Base-by-base conservation (phyloP, 2,329 filamentous ascomycete genomes). In the Fusarium phyllophilum region DNA sequence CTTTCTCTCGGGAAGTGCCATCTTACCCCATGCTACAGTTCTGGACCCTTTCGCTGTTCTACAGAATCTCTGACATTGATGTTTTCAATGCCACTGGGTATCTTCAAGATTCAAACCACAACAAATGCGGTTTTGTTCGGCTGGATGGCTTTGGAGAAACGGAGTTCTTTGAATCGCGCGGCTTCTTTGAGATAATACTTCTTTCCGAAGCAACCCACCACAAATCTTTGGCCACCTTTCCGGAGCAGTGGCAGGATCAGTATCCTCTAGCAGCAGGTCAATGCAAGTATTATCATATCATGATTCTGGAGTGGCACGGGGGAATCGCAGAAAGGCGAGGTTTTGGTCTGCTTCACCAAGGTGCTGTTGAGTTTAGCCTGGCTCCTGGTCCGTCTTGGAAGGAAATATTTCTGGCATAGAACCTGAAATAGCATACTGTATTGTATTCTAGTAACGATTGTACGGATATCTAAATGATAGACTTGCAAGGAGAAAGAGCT, bases 81-180 rank as follows among this genome's bases (percentile, higher is more conserved):
- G 22, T 33, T 10, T 49, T 49, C 2, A n/a, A 5, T 5, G 46
- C 8, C 22, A 10, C 0, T 0, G 46, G 29, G 5, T n/a, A 3
- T 2, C 22, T 49, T 33, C 0, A 33, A 33, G 46, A 33, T 18
- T 33, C 15, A 0, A 49, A 33, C 29, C 9, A 0, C 1, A 13
- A 13, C 7, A 49, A 13, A 18, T 18, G 46, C 2, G 46, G 46
- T 7, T n/a, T 9, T 13, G 46, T 49, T n/a, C n/a, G 0, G 0
- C 15, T 49, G 0, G 46, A 49, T n/a, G 46, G 46, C 0, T n/a
- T 49, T 33, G 46, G n/a, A 0, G 29, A 49, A 9, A 49, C 29
- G 3, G 29, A n/a, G 0, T 33, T 33, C 3, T 49, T 49, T 0
- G 29, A 33, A 33, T 10, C 46, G 5, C 0, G 0, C 0, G 3